phyloP scores from a whole-genome alignment of 2,329 filamentous ascomycete genomes.

The Colletotrichum godetiae region DNA sequence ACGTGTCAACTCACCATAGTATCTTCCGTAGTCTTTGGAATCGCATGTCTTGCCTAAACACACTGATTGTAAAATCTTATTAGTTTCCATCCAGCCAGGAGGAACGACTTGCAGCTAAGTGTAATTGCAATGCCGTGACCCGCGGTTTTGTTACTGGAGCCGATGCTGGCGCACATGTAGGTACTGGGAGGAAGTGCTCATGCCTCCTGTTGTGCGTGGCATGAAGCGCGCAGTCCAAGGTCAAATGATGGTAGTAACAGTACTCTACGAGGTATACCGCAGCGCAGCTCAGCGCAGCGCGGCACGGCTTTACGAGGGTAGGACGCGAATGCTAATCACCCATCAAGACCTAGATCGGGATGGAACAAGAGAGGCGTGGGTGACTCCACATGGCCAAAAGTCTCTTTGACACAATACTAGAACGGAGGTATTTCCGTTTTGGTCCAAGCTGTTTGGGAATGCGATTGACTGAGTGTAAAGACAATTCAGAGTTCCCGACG shows the following conservation, averaged over 20 bases:
- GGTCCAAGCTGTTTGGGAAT: conserved; percentile 31
- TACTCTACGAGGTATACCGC: background rate
- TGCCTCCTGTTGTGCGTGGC: background rate
- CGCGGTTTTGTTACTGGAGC: background rate
- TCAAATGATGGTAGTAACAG: background rate
- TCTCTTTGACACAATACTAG: conserved; percentile 30
- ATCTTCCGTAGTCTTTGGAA: no score
- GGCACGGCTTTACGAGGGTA: conserved; percentile 5
- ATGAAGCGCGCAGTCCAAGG: background rate
- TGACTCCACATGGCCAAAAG: conserved; percentile 34
- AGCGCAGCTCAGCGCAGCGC: background rate
- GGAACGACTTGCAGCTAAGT: conserved; percentile 1
- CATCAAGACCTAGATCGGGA: conserved; percentile 20
- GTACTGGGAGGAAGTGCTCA: background rate
- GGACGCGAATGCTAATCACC: conserved; percentile 26
- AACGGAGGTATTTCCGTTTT: conserved; percentile 33
- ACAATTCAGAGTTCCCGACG: conserved; percentile 11
- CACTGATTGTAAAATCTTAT: no score
- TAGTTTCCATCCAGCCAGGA: background rate
- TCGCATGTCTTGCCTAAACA: no score
- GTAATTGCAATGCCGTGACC: conserved; percentile 3
- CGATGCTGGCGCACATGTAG: background rate
- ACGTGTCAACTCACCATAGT: no score
- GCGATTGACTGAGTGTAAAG: background rate
- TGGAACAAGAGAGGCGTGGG: conserved; percentile 26